phyloP scores from a whole-genome alignment of 2,329 filamentous ascomycete genomes.

The Verticillium klebahnii region DNA sequence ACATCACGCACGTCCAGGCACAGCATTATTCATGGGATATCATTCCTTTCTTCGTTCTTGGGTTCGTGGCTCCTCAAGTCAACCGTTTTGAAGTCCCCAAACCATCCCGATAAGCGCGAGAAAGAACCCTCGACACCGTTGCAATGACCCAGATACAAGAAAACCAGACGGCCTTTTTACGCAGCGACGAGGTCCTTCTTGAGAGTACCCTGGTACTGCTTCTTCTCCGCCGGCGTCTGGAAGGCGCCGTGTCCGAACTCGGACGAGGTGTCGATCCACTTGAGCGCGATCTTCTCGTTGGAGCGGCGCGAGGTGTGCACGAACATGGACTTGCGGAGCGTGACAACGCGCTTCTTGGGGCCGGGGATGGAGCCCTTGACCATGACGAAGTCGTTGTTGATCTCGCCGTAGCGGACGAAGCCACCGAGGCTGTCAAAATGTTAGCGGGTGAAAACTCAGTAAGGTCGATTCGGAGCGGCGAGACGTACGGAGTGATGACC shows the following conservation, averaged over 20 bases:
- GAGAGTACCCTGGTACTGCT: conserved; percentile 94
- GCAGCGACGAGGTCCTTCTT: conserved; percentile 81
- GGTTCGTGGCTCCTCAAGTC: conserved; percentile 14
- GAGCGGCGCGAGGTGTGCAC: conserved; percentile 91
- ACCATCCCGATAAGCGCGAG: conserved; percentile 14
- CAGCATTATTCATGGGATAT: conserved; percentile 10
- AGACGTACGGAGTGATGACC: conserved; percentile 95
- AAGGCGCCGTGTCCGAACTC: conserved; percentile 99
- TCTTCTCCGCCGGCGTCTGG: conserved; percentile 98
- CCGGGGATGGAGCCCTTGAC: conserved; percentile 97
- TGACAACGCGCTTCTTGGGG: conserved; percentile 99
- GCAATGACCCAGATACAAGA: conserved; percentile 43
- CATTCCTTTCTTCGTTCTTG: conserved; percentile 15
- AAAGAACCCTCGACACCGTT: conserved; percentile 52
- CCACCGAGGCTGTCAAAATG: conserved; percentile 73
- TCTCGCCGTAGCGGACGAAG: conserved; percentile 98
- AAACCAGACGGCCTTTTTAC: conserved; percentile 33
- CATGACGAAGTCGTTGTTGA: conserved; percentile 99
- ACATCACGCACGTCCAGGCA: neutral
- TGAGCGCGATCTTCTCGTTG: conserved; percentile 98
- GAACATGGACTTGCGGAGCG: conserved; percentile 98
- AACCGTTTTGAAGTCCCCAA: conserved; percentile 13
- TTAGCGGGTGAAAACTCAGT: conserved; percentile 24
- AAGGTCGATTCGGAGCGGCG: neutral
- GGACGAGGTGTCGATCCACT: conserved; percentile 99